Conservation (phyloP, 139 green algal species). For the Coccomyxa sp. region DNA sequence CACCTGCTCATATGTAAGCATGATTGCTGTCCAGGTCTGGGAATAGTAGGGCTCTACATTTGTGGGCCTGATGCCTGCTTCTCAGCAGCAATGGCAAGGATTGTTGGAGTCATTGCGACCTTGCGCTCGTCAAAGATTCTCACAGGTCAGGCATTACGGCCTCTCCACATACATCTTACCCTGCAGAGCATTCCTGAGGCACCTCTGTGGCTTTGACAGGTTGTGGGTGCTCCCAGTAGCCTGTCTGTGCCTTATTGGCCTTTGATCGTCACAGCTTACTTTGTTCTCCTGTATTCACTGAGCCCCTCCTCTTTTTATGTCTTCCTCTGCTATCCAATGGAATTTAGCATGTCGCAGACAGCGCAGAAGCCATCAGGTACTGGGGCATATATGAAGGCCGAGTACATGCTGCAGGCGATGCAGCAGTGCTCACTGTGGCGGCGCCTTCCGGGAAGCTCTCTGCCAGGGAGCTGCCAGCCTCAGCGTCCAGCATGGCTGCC, state of each 20-base stretch:
- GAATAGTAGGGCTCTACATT: not conserved
- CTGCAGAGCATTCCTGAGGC: not conserved
- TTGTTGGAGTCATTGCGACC: not conserved
- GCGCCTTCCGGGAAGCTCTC: not conserved
- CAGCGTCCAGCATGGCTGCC: not conserved
- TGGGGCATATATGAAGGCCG: not conserved
- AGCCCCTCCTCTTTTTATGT: not conserved
- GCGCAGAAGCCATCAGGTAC: not conserved
- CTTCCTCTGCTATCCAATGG: not conserved
- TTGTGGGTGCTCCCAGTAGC: not conserved
- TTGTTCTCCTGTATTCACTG: not conserved
- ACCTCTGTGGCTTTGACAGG: not conserved
- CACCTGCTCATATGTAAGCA: not conserved
- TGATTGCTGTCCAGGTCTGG: not conserved
- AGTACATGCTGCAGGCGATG: not conserved
- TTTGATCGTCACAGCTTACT: not conserved
- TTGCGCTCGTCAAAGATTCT: no score
- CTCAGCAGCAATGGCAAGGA: not conserved
- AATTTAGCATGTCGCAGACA: no score
- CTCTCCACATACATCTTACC: not conserved
- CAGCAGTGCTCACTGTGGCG: not conserved
- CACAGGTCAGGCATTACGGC: no score
- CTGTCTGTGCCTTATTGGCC: no score
- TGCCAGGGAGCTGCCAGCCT: not conserved
- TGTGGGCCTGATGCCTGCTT: not conserved